Evolutionary conservation across 2,329 filamentous ascomycete species (phyloP), one percentile per base, ranked within the genome.

Genomic region (Pseudogymnoascus sp.): DNA sequence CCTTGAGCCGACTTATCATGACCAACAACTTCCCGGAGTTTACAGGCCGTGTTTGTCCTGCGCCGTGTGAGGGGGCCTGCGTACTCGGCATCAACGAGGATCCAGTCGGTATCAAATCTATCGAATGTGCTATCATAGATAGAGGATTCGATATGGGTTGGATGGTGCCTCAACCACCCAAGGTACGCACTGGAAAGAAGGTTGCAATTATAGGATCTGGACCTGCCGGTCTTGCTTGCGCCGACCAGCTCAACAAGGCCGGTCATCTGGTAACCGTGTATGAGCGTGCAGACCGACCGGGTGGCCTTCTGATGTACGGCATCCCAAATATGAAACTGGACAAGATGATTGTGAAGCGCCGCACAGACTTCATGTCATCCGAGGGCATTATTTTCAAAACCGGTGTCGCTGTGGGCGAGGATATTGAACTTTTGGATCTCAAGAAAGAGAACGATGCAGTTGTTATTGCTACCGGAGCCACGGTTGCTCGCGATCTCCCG

Each of bases 271-370:
- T 97, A 62, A 96, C 91, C 11, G 86, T 97, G 17, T 97, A 95
- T 73, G 93, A 97, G 82, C 91, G 93, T 68, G 86, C 92, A 65
- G 93, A 97, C 74, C 91, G 93, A 68, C 80, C 89, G 64, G 93
- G 93, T 78, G 93, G 93, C 76, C 82, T 97, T 63, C 85, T 97
- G 72, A 97, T 97, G 93, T 97, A 97, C 74, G 93, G 93, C 69
- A 97, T 97, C 69, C 93, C 93, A 69, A 97, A 97, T 82, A 97
- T 97, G 93, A 97, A 97, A 82, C 89, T 97, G 44, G 93, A 97
- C 80, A 97, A 97, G 84, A 91, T 91, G 74, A 88, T 97, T 67
- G 93, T 97, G 65, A 93, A 97, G 82, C 90, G 93, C 61, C 90
- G 93, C 75, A 92, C 95, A 59, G 91, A 97, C 77, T 92, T 97